Percentiles rank a stretch among this genome's conserved stretches.
Conservation (phyloP, 495 filamentous ascomycete genomes). For the Immersiella caudata region DNA sequence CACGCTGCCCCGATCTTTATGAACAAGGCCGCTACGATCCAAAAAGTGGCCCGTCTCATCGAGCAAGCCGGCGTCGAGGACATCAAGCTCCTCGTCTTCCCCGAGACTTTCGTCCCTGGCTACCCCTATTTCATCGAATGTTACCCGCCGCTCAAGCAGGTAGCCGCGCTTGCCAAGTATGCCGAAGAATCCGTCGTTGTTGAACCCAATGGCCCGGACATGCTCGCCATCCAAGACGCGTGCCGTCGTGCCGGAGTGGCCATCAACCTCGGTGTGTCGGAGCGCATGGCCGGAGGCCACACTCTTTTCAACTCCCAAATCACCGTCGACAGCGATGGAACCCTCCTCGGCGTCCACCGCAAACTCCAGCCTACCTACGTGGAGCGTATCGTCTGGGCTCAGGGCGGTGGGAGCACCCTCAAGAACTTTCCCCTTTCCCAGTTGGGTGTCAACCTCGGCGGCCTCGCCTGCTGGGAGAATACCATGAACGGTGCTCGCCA, state of each 20-base stretch:
- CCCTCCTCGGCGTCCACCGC: constrained; percentile 49
- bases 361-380: constrained; percentile 55
- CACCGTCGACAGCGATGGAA: constrained; percentile 42
- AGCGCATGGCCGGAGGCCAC: constrained; percentile 41
- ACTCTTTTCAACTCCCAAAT: constrained; percentile 50
- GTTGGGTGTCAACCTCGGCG: constrained; percentile 44
- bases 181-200: constrained; percentile 42
- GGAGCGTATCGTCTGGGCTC: constrained; percentile 50
- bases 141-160: constrained; percentile 36
- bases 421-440: constrained; percentile 20
- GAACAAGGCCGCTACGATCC: constrained; percentile 38
- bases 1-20: constrained; percentile 44
- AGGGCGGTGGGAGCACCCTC: constrained; percentile 46
- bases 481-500: constrained; percentile 51
- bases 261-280: constrained; percentile 43
- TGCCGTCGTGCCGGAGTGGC: constrained; percentile 35
- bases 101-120: constrained; percentile 42
- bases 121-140: constrained; percentile 43
- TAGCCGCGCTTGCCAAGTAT: constrained; percentile 33
- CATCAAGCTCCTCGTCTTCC: constrained; percentile 40
- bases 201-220: constrained; percentile 29
- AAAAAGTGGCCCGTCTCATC: constrained; percentile 36
- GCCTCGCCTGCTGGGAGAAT: constrained; percentile 54
- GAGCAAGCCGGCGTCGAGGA: constrained; percentile 32
- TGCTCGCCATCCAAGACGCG: constrained; percentile 39